A percentile compares a stretch with the other conserved stretches of the same genome.
phyloP scores from a whole-genome alignment of 2,329 filamentous ascomycete genomes.

The Zasmidium cellare region DNA sequence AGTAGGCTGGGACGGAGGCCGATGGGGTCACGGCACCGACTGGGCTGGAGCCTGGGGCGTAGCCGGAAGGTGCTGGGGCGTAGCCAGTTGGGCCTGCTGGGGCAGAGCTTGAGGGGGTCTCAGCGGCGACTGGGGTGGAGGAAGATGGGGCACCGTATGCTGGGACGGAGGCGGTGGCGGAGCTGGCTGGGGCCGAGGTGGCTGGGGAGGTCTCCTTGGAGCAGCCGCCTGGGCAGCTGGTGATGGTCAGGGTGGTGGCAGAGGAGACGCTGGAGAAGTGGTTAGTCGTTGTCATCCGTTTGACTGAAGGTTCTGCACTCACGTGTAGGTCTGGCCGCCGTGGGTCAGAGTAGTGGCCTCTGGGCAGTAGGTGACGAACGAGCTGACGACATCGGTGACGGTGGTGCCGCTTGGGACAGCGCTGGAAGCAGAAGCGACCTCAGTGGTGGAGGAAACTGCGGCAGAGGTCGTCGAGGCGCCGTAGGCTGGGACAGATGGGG shows the following conservation, averaged over 20 bases:
- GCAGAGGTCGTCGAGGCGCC: constrained; percentile 1
- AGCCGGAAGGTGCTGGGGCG: not conserved
- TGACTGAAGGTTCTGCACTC: too few species aligned
- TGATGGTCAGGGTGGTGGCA: constrained; percentile 29
- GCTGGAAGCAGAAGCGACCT: constrained; percentile 9
- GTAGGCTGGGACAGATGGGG: too few species aligned
- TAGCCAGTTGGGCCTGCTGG: not conserved
- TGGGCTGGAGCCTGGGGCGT: not conserved
- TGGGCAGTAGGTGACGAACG: constrained; percentile 29
- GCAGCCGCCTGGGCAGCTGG: constrained; percentile 29
- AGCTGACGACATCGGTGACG: constrained; percentile 22
- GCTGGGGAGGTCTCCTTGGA: constrained; percentile 25
- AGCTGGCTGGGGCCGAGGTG: constrained; percentile 2
- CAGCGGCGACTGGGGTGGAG: not conserved
- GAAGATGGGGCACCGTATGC: constrained; percentile 10
- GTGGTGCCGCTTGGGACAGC: constrained; percentile 10
- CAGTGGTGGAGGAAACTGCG: constrained; percentile 9
- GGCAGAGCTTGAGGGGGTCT: not conserved
- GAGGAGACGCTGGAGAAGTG: constrained; percentile 11
- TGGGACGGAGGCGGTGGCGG: constrained; percentile 6
- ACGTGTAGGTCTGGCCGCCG: constrained; percentile 28
- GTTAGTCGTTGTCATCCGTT: too few species aligned
- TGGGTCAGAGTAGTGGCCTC: constrained; percentile 26
- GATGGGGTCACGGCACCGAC: not conserved
- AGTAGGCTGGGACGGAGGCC: not conserved